Evolutionary conservation across 257 asterid species (phyloP).

Genomic region (Galeopsis tetrahit): DNA sequence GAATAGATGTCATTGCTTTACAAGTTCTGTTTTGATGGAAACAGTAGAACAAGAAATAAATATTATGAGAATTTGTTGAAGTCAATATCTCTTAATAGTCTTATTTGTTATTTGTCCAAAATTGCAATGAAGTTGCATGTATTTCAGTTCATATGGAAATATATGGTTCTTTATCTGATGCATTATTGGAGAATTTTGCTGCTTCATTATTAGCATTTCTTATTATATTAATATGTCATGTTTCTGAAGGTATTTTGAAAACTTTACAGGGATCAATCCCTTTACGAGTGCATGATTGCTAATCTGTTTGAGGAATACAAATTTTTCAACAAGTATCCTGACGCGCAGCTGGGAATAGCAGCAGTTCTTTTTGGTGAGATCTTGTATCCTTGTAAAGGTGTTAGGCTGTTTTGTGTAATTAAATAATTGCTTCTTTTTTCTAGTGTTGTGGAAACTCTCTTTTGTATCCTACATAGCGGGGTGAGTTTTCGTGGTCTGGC

Average conservation of each 20-base stretch:
- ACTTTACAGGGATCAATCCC: slow-evolving; percentile 75
- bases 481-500: slow-evolving; percentile 23
- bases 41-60: background rate
- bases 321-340: slow-evolving; percentile 85
- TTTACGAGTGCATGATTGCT: slow-evolving; percentile 83
- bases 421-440: slow-evolving; percentile 11
- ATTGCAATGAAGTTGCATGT: slow-evolving; percentile 9
- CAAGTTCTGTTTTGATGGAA: slow-evolving; percentile 14
- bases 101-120: slow-evolving; percentile 10
- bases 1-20: background rate
- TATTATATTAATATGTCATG: slow-evolving; percentile 9
- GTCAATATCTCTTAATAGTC: slow-evolving; percentile 5
- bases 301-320: slow-evolving; percentile 91
- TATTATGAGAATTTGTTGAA: background rate
- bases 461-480: slow-evolving; percentile 9
- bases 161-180: slow-evolving; percentile 10
- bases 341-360: slow-evolving; percentile 83
- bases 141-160: slow-evolving; percentile 4
- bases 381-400: slow-evolving; percentile 12
- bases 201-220: slow-evolving; percentile 22
- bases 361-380: slow-evolving; percentile 83
- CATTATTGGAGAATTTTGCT: slow-evolving; percentile 7
- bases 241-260: slow-evolving; percentile 29
- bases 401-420: slow-evolving; percentile 5
- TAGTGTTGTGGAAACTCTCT: background rate